Percentiles rank a stretch among this genome's conserved stretches.
phyloP scores from a whole-genome alignment of 345 rosid species.

The Eucalyptus brandiana region DNA sequence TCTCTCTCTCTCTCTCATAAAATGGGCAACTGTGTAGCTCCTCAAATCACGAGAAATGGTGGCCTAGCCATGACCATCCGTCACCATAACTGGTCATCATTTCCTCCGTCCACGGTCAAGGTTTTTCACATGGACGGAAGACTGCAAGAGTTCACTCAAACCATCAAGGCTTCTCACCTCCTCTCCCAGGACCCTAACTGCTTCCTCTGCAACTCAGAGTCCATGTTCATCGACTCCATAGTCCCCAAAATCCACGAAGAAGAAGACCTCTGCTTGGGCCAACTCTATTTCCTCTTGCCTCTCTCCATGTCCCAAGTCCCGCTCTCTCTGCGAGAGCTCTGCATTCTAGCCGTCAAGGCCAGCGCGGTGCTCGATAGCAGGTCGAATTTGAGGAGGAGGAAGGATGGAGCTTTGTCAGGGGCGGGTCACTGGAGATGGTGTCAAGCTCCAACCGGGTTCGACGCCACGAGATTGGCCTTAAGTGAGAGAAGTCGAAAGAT shows the following conservation, averaged over 20 bases:
- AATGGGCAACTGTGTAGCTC: slow-evolving; percentile 33
- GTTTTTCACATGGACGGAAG: slow-evolving; percentile 22
- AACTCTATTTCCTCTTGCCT: slow-evolving; percentile 36
- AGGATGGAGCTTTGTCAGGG: neutral
- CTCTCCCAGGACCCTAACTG: slow-evolving; percentile 13
- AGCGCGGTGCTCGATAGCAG: neutral
- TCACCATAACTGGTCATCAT: neutral
- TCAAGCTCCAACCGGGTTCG: neutral
- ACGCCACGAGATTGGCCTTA: neutral
- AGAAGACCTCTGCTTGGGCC: slow-evolving; percentile 27
- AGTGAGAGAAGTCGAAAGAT: neutral
- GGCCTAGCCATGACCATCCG: neutral
- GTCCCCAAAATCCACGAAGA: slow-evolving; percentile 5
- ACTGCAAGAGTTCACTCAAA: slow-evolving; percentile 17
- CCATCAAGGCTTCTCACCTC: slow-evolving; percentile 9
- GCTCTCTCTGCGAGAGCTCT: slow-evolving; percentile 19
- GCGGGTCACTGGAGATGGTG: neutral
- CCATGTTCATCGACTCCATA: slow-evolving; percentile 12
- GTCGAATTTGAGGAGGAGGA: neutral
- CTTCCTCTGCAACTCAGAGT: slow-evolving; percentile 33
- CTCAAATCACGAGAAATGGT: neutral
- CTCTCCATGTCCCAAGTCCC: slow-evolving; percentile 5
- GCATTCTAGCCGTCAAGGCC: slow-evolving; percentile 31
- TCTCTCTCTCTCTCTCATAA: neutral
- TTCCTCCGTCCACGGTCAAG: slow-evolving; percentile 2